A percentile compares a stretch with the other conserved stretches of the same genome.
These are phyloP conservation scores for Polychaeton citri DNA, from an alignment of 2,329 filamentous ascomycete species.

Conservation along the genomic window DNA sequence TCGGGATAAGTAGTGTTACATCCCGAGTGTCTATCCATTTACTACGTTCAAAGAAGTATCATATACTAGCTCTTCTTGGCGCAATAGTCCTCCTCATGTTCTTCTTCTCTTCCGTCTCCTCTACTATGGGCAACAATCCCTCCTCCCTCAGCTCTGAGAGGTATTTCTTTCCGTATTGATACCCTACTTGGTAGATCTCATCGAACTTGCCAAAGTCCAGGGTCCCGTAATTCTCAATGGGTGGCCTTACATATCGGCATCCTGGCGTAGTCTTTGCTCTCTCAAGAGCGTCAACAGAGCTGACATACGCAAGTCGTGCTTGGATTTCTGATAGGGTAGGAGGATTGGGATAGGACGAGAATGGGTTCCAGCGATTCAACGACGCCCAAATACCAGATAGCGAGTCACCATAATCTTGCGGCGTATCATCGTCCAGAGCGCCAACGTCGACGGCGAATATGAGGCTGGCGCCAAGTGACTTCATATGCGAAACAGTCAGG, in stretches of 20 bases:
- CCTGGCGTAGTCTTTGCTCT: constrained; percentile 81
- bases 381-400: constrained; percentile 92
- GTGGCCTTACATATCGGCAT: constrained; percentile 92
- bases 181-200: constrained; percentile 85
- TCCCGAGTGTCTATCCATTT: too few species aligned
- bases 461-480: constrained; percentile 76
- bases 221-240: constrained; percentile 85
- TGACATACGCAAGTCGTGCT: constrained; percentile 85
- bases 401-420: constrained; percentile 86
- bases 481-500: constrained; percentile 94
- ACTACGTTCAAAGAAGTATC: too few species aligned
- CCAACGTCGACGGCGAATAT: constrained; percentile 96
- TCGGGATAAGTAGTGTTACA: too few species aligned
- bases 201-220: constrained; percentile 96
- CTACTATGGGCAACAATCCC: constrained; percentile 52
- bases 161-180: constrained; percentile 71
- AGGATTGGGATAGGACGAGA: constrained; percentile 77
- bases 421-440: constrained; percentile 77
- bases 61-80: constrained; percentile 35
- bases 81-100: constrained; percentile 40
- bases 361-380: constrained; percentile 92
- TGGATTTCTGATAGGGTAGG: constrained; percentile 94
- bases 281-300: constrained; percentile 85
- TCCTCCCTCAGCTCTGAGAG: constrained; percentile 63
- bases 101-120: constrained; percentile 37